A percentile compares a stretch with the other conserved stretches of the same genome.
Conservation (phyloP, 768 basidiomycete genomes). For the Psilocybe subaeruginosa region DNA sequence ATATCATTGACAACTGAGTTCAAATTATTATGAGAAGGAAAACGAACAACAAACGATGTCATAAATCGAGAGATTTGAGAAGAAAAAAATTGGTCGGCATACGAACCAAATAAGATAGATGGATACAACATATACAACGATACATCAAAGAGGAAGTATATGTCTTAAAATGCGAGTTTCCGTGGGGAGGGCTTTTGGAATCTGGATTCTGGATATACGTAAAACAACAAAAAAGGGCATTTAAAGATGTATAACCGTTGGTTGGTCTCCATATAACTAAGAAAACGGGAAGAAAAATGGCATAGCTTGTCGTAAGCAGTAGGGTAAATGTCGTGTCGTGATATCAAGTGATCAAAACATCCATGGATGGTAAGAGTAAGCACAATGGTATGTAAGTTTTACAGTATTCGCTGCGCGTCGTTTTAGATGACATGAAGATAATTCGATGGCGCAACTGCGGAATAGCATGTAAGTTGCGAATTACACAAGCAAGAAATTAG, state of each 20-base stretch:
- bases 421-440: conserved; percentile 79
- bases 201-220: conserved; percentile 8
- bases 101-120: conserved; percentile 21
- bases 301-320: conserved; percentile 28
- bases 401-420: conserved; percentile 1
- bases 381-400: conserved; percentile 4
- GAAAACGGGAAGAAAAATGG: conserved; percentile 14
- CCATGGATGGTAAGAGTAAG: conserved; percentile 6
- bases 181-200: conserved; percentile 11
- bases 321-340: conserved; percentile 23
- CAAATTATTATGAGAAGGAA: not conserved
- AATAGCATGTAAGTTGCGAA: conserved; percentile 12
- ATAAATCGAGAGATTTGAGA: not conserved
- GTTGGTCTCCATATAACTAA: conserved; percentile 14
- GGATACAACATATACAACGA: conserved; percentile 27
- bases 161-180: conserved; percentile 15
- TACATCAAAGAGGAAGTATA: conserved; percentile 15
- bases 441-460: conserved; percentile 80
- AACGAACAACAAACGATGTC: not conserved
- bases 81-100: conserved; percentile 6
- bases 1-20: not conserved
- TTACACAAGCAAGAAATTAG: conserved; percentile 6
- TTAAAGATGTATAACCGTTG: conserved; percentile 5
- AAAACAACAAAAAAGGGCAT: conserved; percentile 4
- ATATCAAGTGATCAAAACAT: conserved; percentile 17